These are phyloP conservation scores for Talaromyces sp. DNA, from an alignment of 2,329 filamentous ascomycete genomes.

Conservation along the genomic window DNA sequence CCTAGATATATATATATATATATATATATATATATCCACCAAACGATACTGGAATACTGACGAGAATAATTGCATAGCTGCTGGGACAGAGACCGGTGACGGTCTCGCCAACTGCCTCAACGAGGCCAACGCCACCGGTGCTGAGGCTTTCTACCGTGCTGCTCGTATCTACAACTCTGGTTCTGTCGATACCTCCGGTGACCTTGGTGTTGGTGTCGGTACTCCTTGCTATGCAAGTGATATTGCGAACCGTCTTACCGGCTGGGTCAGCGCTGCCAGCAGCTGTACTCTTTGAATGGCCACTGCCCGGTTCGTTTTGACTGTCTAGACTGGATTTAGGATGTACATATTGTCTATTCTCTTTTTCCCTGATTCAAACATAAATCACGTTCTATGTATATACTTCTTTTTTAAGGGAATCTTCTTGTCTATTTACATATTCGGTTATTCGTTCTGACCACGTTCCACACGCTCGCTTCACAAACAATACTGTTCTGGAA, in stretches of 20 bases:
- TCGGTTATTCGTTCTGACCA: neutral
- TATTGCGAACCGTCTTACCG: constrained; percentile 48
- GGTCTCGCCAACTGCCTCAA: constrained; percentile 36
- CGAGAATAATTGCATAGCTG: constrained; percentile 8
- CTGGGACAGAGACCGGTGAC: constrained; percentile 33
- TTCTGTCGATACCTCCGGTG: constrained; percentile 24
- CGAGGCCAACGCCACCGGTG: constrained; percentile 24
- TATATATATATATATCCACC: too few relatives aligned
- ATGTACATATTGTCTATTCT: neutral
- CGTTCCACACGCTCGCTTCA: too few relatives aligned
- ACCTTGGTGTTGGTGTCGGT: constrained; percentile 36
- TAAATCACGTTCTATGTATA: neutral
- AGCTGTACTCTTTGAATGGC: constrained; percentile 7
- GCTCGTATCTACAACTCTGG: constrained; percentile 38
- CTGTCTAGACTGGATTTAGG: neutral
- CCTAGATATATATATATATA: too few relatives aligned
- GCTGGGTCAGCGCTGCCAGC: constrained; percentile 33
- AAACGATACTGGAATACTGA: neutral
- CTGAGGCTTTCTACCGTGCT: constrained; percentile 23
- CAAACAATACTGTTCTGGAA: neutral
- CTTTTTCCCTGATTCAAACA: neutral
- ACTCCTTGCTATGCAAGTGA: constrained; percentile 51
- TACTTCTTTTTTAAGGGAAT: neutral
- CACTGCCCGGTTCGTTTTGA: neutral
- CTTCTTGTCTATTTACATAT: neutral